Evolutionary conservation across 257 asterid species (phyloP).

Genomic region (Penstemon eatonii): DNA sequence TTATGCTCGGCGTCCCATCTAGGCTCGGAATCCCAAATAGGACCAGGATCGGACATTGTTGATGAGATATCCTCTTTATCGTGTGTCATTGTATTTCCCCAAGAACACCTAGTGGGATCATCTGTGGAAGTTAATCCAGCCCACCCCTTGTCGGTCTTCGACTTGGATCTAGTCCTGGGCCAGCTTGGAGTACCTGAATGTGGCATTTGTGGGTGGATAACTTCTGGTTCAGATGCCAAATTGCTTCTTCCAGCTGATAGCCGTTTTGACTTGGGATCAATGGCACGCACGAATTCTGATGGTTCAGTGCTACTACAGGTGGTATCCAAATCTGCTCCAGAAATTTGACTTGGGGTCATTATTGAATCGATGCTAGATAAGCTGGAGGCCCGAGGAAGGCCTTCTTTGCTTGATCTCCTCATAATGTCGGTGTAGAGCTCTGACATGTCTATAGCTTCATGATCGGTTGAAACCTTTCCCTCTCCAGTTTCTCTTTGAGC

Average conservation of each 20-base stretch:
- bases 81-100: conserved; percentile 64
- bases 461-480: conserved; percentile 49
- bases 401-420: conserved; percentile 92
- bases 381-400: conserved; percentile 95
- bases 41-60: conserved; percentile 98
- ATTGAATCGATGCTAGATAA: conserved; percentile 92
- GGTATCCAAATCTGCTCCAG: conserved; percentile 75
- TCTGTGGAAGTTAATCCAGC: conserved; percentile 52
- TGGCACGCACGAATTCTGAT: conserved; percentile 91
- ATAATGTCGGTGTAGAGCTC: conserved; percentile 88
- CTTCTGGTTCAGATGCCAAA: conserved; percentile 76
- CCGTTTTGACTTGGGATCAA: conserved; percentile 86
- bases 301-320: conserved; percentile 87
- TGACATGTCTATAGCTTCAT: conserved; percentile 71
- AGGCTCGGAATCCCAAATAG: conserved; percentile 98
- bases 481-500: conserved; percentile 54
- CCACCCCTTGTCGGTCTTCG: conserved; percentile 79
- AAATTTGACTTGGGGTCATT: conserved; percentile 79
- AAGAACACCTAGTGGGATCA: conserved; percentile 67
- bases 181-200: conserved; percentile 76
- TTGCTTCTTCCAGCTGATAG: conserved; percentile 79
- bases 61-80: conserved; percentile 96
- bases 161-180: conserved; percentile 93
- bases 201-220: conserved; percentile 74
- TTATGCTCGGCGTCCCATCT: conserved; percentile 86